Evolutionary conservation across 169 alveolate species (phyloP), one percentile per base, ranked within the genome.

Genomic region (Eimeria acervulina): DNA sequence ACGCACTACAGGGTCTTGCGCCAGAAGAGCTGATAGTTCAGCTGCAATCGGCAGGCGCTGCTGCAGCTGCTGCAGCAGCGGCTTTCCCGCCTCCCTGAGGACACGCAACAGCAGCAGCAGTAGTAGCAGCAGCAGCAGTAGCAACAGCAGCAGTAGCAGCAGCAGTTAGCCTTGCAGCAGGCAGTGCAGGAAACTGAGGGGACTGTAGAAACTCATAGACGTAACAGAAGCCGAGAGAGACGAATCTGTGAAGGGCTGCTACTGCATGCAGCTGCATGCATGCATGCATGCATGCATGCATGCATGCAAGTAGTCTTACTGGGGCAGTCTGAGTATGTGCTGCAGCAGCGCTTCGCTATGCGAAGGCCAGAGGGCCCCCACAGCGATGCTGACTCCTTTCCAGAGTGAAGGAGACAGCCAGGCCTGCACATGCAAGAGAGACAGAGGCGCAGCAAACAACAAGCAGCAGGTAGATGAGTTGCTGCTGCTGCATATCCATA

Each of bases 61-160:
- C 89, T 78, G 89, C 89, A 78, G 89, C 61, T 78, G 89, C 36
- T 78, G 89, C 66, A 78, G 66, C 89, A 78, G 89, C 89, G 89
- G 89, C 89, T 78, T 78, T 26, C 89, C 89, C 15, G 89, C 89
- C 66, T 78, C 89, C 68, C 89, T 78, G 66, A 36, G 52, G 38
- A 42, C 66, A 76, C 21, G 31, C 80, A 38, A 23, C 55, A 76
- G 23, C 87, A 76, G 42, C 80, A n/a, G 40, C 80, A 68, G 36
- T 42, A n/a, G 80, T 42, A 68, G 83, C 83, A 70, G 83, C 83
- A 72, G 83, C 83, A 72, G 26, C 83, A 44, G 36, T 40, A 78
- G 28, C 89, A 78, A 28, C 83, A 33, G n/a, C 83, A 72, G 26
- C 83, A 33, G 52, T 31, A 72, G 55, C 52, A 70, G 51, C 26